phyloP scores from a whole-genome alignment of 257 asterid species.

The Solanum paucissectum region DNA sequence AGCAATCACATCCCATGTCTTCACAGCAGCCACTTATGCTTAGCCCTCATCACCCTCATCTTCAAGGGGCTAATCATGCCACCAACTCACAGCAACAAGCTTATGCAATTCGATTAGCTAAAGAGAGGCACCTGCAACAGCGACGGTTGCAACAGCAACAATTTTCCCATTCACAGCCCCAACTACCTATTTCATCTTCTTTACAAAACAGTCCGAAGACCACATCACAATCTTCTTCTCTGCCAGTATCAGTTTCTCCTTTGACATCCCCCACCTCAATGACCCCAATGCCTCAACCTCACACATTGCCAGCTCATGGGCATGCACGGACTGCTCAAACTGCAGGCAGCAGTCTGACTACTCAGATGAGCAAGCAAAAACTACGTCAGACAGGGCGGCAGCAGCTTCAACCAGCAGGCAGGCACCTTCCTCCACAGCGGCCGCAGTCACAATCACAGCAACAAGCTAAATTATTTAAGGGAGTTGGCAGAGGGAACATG shows the following conservation, averaged over 20 bases:
- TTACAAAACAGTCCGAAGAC: conserved; percentile 43
- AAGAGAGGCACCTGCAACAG: conserved; percentile 66
- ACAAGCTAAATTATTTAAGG: conserved; percentile 56
- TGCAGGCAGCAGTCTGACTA: conserved; percentile 35
- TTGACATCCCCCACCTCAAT: conserved; percentile 36
- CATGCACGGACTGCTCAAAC: conserved; percentile 43
- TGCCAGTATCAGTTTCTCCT: conserved; percentile 42
- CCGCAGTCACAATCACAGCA: conserved; percentile 58
- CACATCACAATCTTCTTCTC: conserved; percentile 40
- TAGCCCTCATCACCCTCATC: conserved; percentile 26
- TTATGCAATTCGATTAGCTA: conserved; percentile 61
- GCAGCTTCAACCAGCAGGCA: conserved; percentile 34
- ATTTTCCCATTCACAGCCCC: conserved; percentile 51
- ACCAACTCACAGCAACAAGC: conserved; percentile 64
- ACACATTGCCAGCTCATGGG: conserved; percentile 46
- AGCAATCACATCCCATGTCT: conserved; percentile 27
- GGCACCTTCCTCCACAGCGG: conserved; percentile 48
- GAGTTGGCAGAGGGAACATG: conserved; percentile 58
- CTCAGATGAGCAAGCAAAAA: conserved; percentile 42
- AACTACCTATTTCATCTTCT: conserved; percentile 53
- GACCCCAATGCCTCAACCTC: conserved; percentile 47
- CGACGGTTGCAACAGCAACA: conserved; percentile 45
- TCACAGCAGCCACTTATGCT: conserved; percentile 28
- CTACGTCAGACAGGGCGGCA: conserved; percentile 33
- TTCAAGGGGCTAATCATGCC: conserved; percentile 63